Base-by-base conservation (phyloP, 306 rosid species). In the Glycyrrhiza uralensis region DNA sequence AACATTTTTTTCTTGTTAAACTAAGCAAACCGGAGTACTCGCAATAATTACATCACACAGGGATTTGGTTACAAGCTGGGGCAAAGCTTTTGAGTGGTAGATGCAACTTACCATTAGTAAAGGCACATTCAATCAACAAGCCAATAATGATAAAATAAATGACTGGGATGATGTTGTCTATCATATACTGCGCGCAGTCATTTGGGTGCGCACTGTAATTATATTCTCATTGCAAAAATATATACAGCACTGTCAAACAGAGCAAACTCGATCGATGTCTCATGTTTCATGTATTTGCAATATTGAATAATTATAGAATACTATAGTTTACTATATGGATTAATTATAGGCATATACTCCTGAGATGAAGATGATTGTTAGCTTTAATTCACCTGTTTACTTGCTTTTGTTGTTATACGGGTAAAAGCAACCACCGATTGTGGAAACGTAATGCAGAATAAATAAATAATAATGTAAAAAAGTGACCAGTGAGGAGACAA, bases 401-500 rank as follows among this genome's bases (percentile, higher is more conserved):
- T 46, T 46, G 22, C 23, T n/a, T 2, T 14, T n/a, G 23, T 7
- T 8, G 63, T n/a, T 56, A 19, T 11, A n/a, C n/a, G n/a, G 65
- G 41, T 57, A 57, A 33, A 30, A 30, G 18, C 42, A 30, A 30
- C 13, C 7, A 5, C 14, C 5, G 42, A 30, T 29, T 63, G 41
- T 41, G 29, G 22, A 29, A 67, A 28, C 18, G 36, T n/a, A 36
- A 52, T 35, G 47, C 50, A 18, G 33, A 6, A 19, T 11, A 50
- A 19, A 26, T 26, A 26, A 26, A 1, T 26, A 26, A 1, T 26
- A 26, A 26, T 26, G 4, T 35, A 38, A 45, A 32, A 3, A 60
- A 62, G 32, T 38, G 19, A 61, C 33, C 2, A 45, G 29, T 61
- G 75, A 18, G 72, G 71, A 13, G 73, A 82, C 70, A 85, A 73